These are phyloP conservation scores for Yamadazyma conglobata DNA, from an alignment of 1,139 yeast species.

Conservation along the genomic window DNA sequence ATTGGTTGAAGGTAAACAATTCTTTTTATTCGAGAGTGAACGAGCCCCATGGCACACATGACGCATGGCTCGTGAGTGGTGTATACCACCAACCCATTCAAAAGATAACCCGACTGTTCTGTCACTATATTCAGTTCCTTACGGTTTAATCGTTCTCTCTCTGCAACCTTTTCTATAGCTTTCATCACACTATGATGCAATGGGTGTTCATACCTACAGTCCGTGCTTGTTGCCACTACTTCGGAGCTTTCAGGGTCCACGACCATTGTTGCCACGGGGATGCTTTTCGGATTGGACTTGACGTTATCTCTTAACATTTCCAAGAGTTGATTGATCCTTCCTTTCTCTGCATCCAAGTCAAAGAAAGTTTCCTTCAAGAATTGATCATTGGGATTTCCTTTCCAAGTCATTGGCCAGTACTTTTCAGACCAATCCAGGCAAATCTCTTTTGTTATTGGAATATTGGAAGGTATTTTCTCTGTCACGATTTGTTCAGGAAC, in stretches of 20 bases:
- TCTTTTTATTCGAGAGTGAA: conserved; percentile 80
- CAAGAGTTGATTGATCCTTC: conserved; percentile 27
- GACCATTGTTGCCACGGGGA: conserved; percentile 13
- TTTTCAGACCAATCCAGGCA: conserved; percentile 58
- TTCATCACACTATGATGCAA: conserved; percentile 71
- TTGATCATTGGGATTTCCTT: conserved; percentile 85
- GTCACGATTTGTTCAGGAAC: conserved; percentile 11
- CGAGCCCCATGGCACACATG: conserved; percentile 96
- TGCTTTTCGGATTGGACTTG: not conserved
- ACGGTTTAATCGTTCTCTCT: conserved; percentile 38
- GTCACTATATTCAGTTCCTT: conserved; percentile 11
- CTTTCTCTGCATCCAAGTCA: conserved; percentile 42
- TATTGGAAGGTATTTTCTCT: conserved; percentile 30
- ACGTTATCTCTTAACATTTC: conserved; percentile 6
- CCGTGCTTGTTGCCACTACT: conserved; percentile 22
- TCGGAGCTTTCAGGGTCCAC: conserved; percentile 8
- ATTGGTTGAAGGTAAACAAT: conserved; percentile 55
- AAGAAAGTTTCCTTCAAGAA: conserved; percentile 52
- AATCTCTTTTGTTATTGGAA: conserved; percentile 57
- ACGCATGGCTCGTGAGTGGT: conserved; percentile 95
- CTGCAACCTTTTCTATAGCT: conserved; percentile 62
- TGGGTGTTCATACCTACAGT: conserved; percentile 35
- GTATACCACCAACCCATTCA: conserved; percentile 73
- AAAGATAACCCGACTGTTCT: conserved; percentile 50
- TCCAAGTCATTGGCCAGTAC: conserved; percentile 92